These are phyloP conservation scores for Kwoniella sp. DNA, from an alignment of 768 basidiomycete genomes.

Conservation along the genomic window DNA sequence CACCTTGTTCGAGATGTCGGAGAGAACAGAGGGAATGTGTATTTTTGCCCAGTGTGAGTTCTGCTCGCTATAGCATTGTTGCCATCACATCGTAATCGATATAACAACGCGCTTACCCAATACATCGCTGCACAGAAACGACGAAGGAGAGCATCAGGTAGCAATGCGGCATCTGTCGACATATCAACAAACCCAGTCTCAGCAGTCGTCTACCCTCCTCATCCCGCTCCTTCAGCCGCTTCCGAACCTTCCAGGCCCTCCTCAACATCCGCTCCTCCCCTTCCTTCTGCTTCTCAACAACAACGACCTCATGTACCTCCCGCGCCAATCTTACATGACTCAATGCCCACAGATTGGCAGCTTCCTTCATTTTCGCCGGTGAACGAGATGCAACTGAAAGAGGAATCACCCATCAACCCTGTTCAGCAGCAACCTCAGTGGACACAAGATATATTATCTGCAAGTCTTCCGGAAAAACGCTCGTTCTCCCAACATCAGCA, in stretches of 20 bases:
- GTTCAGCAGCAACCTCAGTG: background rate
- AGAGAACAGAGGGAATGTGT: constrained; percentile 51
- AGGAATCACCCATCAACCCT: background rate
- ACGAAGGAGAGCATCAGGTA: constrained; percentile 21
- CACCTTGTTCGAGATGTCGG: constrained; percentile 49
- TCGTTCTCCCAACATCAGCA: background rate
- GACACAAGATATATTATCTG: background rate
- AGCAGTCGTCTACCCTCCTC: constrained; percentile 21
- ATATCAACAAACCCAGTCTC: background rate
- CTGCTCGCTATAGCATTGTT: too few species aligned
- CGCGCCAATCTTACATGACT: background rate
- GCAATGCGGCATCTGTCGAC: constrained; percentile 3
- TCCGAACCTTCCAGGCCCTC: constrained; percentile 1
- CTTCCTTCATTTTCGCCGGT: constrained; percentile 5
- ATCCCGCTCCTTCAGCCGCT: constrained; percentile 4
- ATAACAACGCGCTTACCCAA: too few species aligned
- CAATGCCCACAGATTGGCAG: constrained; percentile 9
- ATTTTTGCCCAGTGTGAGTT: constrained; percentile 45
- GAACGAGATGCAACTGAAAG: background rate
- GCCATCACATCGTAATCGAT: too few species aligned
- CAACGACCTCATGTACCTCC: background rate
- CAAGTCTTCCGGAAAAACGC: background rate
- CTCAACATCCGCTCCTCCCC: background rate
- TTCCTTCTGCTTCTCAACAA: background rate
- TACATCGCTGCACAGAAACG: constrained; percentile 32